These are phyloP conservation scores for Trichoderma harzianum DNA, from an alignment of 2,329 filamentous ascomycete species.

Conservation along the genomic window DNA sequence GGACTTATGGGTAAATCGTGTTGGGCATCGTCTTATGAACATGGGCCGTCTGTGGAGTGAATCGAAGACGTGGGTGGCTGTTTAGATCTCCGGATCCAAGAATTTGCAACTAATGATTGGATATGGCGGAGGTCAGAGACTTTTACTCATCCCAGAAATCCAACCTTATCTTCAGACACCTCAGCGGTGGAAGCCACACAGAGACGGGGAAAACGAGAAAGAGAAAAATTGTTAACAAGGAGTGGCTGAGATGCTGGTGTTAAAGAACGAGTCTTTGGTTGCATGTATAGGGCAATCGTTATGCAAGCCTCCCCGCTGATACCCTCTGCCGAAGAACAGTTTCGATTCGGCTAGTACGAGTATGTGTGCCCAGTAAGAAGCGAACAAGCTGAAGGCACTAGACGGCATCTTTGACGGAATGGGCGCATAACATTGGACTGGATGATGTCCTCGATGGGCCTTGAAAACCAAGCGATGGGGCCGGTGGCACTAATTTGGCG, in stretches of 20 bases:
- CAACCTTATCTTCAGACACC: not conserved
- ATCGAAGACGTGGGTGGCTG: not conserved
- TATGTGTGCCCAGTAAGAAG: not conserved
- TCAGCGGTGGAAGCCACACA: not conserved
- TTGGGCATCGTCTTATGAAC: not conserved
- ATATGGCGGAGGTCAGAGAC: not conserved
- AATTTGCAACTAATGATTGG: not conserved
- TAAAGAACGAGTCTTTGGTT: not conserved
- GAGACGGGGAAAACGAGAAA: not conserved
- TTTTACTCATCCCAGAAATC: not conserved
- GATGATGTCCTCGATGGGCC: not conserved
- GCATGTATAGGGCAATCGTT: conserved; percentile 5
- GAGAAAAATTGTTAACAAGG: not conserved
- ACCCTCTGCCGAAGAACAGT: not conserved
- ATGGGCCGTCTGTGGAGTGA: not conserved
- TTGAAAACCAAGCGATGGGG: not conserved
- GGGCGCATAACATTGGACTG: not conserved
- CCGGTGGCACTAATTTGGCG: not conserved
- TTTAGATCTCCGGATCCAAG: not conserved
- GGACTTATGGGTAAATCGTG: not conserved
- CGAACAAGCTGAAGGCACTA: conserved; percentile 11
- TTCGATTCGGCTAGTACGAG: not conserved
- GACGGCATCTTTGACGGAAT: not conserved
- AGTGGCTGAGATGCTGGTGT: conserved; percentile 6
- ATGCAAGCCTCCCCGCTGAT: not conserved